Conservation (phyloP, 2,329 filamentous ascomycete species). For the Epichloe coenophiala region DNA sequence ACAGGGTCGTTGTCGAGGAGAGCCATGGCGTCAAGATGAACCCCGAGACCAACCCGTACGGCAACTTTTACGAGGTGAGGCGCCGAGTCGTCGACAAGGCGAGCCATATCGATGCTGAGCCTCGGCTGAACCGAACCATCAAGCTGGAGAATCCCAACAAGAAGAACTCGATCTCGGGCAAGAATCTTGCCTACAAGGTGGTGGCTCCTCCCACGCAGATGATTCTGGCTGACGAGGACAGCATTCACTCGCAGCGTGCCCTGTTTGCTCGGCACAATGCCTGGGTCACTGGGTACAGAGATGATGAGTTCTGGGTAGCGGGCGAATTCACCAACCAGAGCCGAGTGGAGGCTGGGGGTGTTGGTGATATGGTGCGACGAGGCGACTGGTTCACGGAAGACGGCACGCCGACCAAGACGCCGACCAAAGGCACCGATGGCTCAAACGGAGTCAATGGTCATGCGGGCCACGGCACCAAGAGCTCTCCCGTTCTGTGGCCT, state of each 20-base stretch:
- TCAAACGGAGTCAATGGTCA: slow-evolving; percentile 1
- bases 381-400: slow-evolving; percentile 31
- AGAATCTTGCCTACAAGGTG: slow-evolving; percentile 36
- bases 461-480: slow-evolving; percentile 9
- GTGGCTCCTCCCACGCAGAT: slow-evolving; percentile 31
- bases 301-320: slow-evolving; percentile 36
- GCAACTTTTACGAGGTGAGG: slow-evolving; percentile 45
- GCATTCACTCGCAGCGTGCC: slow-evolving; percentile 28
- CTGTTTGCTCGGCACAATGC: slow-evolving; percentile 31
- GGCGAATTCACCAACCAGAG: slow-evolving; percentile 40
- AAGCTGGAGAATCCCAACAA: slow-evolving; percentile 33
- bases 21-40: slow-evolving; percentile 25
- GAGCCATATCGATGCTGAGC: slow-evolving; percentile 37
- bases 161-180: slow-evolving; percentile 34
- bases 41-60: slow-evolving; percentile 42
- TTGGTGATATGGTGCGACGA: slow-evolving; percentile 31
- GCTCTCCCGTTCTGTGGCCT: slow-evolving; percentile 30
- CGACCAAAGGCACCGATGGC: neutral
- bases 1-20: slow-evolving; percentile 33
- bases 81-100: slow-evolving; percentile 33
- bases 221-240: slow-evolving; percentile 27
- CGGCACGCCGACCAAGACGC: slow-evolving; percentile 8
- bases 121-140: slow-evolving; percentile 34
- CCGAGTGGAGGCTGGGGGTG: slow-evolving; percentile 26
- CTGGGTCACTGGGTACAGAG: slow-evolving; percentile 36